Evolutionary conservation across 305 asterid genomes (phyloP), one percentile per base, ranked within the genome.

Genomic region (Fraxinus angustifolia): DNA sequence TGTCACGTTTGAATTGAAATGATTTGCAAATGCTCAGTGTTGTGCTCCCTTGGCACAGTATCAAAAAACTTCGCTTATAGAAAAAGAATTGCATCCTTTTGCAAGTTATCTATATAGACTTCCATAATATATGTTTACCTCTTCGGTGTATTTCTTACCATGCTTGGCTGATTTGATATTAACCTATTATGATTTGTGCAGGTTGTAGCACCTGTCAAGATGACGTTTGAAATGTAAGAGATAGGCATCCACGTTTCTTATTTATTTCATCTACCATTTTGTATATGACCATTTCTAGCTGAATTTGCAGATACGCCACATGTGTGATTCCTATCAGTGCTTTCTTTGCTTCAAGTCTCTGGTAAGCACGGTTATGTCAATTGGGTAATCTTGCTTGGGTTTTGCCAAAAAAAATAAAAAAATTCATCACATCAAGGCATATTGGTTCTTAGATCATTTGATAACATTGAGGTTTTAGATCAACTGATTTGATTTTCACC

Each of bases 221-320:
- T 96, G 99, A 96, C 98, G 60, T 92, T 93, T 91, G 95, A 93
- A 89, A 93, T 94, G 99, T 96, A 90, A 90, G 99, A 80, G 53
- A 72, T 45, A 38, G 75, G 75, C 82, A 76, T 78, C 60, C 76
- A 78, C 70, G 76, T 81, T 31, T 80, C 78, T 77, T 82, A 80
- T 67, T 76, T 73, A 75, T 83, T 56, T 79, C 62, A 48, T 80
- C 14, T 68, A 30, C 76, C 82, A 19, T 84, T 65, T 23, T 84
- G 78, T 78, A 80, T 78, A 36, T 71, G 48, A 71, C 45, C 76
- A 71, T 77, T 38, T 72, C 80, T 77, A 67, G 71, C 38, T 88
- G 87, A 72, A 83, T 87, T 70, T 89, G 88, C 99, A 94, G 98
- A 91, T 96, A 96, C 67, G 93, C 92, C 1, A 90, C 97, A 26